Conservation (phyloP, 1,284 basidiomycete genomes). For the Chalciporus sp. region DNA sequence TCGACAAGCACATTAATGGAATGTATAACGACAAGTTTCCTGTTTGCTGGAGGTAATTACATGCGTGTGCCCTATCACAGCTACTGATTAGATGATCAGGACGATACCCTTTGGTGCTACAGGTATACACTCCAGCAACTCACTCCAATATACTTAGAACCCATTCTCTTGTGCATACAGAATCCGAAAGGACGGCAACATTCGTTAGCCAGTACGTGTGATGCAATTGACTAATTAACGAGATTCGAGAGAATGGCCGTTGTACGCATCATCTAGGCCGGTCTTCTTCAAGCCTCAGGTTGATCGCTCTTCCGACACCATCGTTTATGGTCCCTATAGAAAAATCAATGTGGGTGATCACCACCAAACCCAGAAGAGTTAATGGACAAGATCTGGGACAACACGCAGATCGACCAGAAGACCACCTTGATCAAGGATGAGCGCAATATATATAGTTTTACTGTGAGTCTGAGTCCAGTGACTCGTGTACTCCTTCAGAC, state of each 20-base stretch:
- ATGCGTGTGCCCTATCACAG: no score
- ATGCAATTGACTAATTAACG: not conserved
- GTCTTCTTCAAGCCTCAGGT: not conserved
- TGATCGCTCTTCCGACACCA: not conserved
- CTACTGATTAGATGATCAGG: no score
- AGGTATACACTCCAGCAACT: not conserved
- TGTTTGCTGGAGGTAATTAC: not conserved
- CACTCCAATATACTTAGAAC: not conserved
- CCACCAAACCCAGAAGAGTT: not conserved
- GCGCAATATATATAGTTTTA: not conserved
- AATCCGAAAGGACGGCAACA: not conserved
- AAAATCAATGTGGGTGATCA: not conserved
- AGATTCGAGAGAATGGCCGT: not conserved
- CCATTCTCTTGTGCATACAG: not conserved
- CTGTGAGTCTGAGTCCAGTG: not conserved
- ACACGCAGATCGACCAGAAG: not conserved
- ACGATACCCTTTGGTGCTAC: not conserved
- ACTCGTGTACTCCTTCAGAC: not conserved
- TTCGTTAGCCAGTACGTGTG: not conserved
- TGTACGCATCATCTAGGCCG: not conserved
- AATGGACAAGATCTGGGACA: not conserved
- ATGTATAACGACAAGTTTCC: not conserved
- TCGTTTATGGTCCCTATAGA: not conserved
- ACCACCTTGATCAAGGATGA: not conserved
- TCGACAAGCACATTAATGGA: not conserved